Base-by-base conservation (phyloP, 1,139 yeast species). In the Pichia sp. region DNA sequence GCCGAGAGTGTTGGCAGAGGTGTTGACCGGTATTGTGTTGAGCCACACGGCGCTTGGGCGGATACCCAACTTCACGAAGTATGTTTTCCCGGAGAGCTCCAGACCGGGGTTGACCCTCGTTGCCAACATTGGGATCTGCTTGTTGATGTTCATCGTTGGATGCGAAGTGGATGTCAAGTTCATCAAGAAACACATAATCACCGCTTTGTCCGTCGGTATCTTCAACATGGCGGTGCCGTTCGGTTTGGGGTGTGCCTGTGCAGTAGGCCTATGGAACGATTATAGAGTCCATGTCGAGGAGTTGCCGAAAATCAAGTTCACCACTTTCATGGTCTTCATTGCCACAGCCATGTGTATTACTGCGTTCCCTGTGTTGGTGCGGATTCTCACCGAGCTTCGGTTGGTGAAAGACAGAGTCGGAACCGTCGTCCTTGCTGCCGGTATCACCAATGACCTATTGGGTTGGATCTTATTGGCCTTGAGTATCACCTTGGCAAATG, bases 261-360 rank as follows among this genome's bases (percentile, higher is more conserved):
- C 95, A 0, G 76, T 77, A 31, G 92, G 93, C 0, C 67, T 87
- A 44, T 86, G 82, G 70, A 72, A 82, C 41, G 75, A 80, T 38
- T 86, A 84, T 65, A 68, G 74, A 45, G 68, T 65, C 23, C 62
- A 68, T 31, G 75, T 68, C 16, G 64, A 66, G 2, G 61, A 61
- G 8, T 55, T 64, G 36, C 69, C 68, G 3, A 67, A 67, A 6
- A 75, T 82, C 45, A 72, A 80, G 55, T 86, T 85, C 65, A 83
- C 90, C n/a, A 84, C 89, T 0, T 86, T 78, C 62, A 81, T 84
- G 83, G 85, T 85, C 15, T 87, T 86, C 61, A 82, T 86, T 51
- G 90, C 92, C 4, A 90, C 85, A 19, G 92, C 95, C 2, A 77
- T 86, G 74, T 82, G 92, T 59, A 85, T 87, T 60, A 87, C 95